phyloP scores from a whole-genome alignment of 352 stramenopile species.

The Phytopythium oedochilum region DNA sequence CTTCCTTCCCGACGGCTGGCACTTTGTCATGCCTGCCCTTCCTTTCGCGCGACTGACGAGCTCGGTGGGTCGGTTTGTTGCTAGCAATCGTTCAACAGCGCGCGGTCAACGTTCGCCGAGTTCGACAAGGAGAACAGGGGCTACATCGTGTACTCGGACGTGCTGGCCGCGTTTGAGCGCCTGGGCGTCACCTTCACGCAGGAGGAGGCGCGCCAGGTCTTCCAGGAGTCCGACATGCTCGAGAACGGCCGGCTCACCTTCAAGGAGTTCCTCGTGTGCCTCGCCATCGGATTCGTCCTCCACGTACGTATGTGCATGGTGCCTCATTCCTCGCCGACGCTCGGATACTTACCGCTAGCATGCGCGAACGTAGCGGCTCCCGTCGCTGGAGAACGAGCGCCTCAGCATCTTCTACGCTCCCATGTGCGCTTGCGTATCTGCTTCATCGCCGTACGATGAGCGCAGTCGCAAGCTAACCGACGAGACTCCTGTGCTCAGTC shows the following conservation, averaged over 20 bases:
- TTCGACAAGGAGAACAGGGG: conserved; percentile 63
- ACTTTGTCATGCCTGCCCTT: neutral
- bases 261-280: conserved; percentile 86
- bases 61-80: neutral
- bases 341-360: no score
- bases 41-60: neutral
- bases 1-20: no score
- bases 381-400: conserved; percentile 55
- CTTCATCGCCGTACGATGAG: no score
- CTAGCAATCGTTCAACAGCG: conserved; percentile 73
- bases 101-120: conserved; percentile 59
- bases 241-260: conserved; percentile 78
- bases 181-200: conserved; percentile 68
- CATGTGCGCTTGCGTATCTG: conserved; percentile 26
- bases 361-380: conserved; percentile 42
- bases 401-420: conserved; percentile 82
- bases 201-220: conserved; percentile 69
- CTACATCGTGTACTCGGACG: conserved; percentile 73
- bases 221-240: conserved; percentile 82
- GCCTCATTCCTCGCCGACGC: neutral
- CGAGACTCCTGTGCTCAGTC: neutral
- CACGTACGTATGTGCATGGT: conserved; percentile 35
- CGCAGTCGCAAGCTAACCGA: neutral
- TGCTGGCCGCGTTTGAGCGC: conserved; percentile 70
- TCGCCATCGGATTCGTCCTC: conserved; percentile 84